Base-by-base conservation (phyloP, 345 rosid genomes). In the Acer campestre region DNA sequence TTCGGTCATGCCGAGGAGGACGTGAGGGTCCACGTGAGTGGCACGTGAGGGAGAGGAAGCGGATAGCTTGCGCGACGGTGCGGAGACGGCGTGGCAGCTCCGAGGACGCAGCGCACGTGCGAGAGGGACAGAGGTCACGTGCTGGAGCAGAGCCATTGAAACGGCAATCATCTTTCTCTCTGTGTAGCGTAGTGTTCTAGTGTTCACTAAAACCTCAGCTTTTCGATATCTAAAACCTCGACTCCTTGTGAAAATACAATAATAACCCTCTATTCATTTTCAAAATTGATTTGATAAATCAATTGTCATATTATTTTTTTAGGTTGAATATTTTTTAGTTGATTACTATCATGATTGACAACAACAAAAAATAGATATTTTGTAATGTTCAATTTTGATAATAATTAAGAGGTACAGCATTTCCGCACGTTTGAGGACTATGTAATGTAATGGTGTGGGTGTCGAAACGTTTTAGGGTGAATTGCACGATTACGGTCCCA, bases 1-100 rank as follows among this genome's bases (percentile, higher is more conserved):
- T 78, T 94, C 98, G 5, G 98, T 88, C 97, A 92, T 88, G 80
- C 98, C 99, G 44, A 94, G 92, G 64, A 96, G 99, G 70, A 90
- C 98, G 70, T 75, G 82, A 9, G 95, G 71, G 81, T 91, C 86
- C 55, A 86, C 84, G 80, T 80, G 91, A 16, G 90, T 70, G 17
- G 88, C 64, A 66, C 93, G 92, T 10, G 77, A 74, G n/a, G 78
- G 22, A 67, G 82, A 67, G 53, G 81, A 23, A 22, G 85, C 29
- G 25, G 84, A 68, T 27, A 78, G 86, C 64, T 74, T 69, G 14
- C 84, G 81, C 53, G 90, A 76, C 58, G 85, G 78, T 35, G 86
- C 25, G 68, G 82, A 61, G 51, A 46, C 64, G 74, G 61, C 42
- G 42, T 55, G 49, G 80, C 72, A 46, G 77, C 77, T 73, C 72